Evolutionary conservation across 2,329 filamentous ascomycete genomes (phyloP), one percentile per base, ranked within the genome.

Genomic region (Xylariaceae sp.): DNA sequence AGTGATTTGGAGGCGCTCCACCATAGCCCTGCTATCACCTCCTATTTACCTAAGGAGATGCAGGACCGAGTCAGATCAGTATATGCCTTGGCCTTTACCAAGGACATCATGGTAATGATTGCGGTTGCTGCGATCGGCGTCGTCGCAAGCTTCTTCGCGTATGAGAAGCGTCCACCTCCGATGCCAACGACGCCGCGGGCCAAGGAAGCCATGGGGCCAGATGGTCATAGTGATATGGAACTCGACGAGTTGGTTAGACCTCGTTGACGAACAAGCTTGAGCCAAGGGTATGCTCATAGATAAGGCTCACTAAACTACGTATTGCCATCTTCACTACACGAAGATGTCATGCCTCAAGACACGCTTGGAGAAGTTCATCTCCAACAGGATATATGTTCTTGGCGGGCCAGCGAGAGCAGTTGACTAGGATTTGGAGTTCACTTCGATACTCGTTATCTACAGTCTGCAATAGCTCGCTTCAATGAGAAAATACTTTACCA

Each of bases 81-180:
- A 7, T 76, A 76, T 41, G 65, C 71, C 0, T 56, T 50, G 2
- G 71, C 72, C 2, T 76, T 76, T 50, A 62, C 63, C 1, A 61
- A 65, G 19, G 66, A 76, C 44, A 65, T 71, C 29, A 67, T 64
- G 40, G 57, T 75, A 35, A 69, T 76, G 65, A 64, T 70, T 34
- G 61, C 67, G 19, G 52, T 71, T 13, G 66, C 68, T 24, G 65
- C 61, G 4, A 58, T 60, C 34, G 73, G 73, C 54, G 57, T 74
- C 6, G 42, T 71, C 19, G 57, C 65, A 9, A 71, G 72, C 19
- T 44, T 70, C 2, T 66, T 71, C 39, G 67, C 69, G 1, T 62
- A 72, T 40, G 69, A 76, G 51, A 60, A 57, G 28, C 54, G 61
- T 4, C 73, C 72, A 1, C 54, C 58, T 19, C 45, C 54, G 8